Evolutionary conservation across 345 rosid species (phyloP).

Genomic region (Combretum micranthum): DNA sequence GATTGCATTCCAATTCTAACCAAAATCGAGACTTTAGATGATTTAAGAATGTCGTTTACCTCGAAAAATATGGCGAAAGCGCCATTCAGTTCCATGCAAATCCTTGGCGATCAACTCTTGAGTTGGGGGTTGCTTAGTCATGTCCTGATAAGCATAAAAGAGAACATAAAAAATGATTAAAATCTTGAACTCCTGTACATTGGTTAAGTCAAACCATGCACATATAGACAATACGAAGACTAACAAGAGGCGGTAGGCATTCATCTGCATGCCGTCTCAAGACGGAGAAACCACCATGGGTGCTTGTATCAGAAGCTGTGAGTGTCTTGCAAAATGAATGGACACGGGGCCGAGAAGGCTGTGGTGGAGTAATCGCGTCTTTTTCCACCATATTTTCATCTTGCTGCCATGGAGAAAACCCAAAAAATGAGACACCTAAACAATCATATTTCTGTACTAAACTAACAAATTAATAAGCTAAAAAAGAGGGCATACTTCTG

Average conservation of each 20-base stretch:
- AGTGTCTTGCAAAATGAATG: constrained; percentile 49
- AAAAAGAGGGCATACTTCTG: constrained; percentile 16
- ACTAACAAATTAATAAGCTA: not conserved
- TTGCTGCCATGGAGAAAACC: constrained; percentile 18
- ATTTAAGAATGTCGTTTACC: constrained; percentile 16
- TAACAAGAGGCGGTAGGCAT: constrained; percentile 56
- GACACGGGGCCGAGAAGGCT: constrained; percentile 25
- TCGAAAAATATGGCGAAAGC: constrained; percentile 51
- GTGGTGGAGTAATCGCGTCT: constrained; percentile 16
- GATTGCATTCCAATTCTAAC: not conserved
- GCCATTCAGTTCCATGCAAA: constrained; percentile 58
- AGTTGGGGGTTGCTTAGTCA: constrained; percentile 55
- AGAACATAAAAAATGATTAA: not conserved
- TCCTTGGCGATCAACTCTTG: constrained; percentile 62
- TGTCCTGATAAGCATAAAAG: constrained; percentile 32
- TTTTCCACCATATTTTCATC: constrained; percentile 27
- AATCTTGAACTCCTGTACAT: not conserved
- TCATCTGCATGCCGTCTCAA: constrained; percentile 58
- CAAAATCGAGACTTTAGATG: not conserved
- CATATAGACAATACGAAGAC: not conserved
- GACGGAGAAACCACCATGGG: constrained; percentile 67
- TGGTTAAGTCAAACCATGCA: not conserved
- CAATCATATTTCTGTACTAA: not conserved
- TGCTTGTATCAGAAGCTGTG: constrained; percentile 63
- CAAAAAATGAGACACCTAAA: not conserved